Base-by-base conservation (phyloP, 805 yeast genomes). In the Candida nonsorbophila region DNA sequence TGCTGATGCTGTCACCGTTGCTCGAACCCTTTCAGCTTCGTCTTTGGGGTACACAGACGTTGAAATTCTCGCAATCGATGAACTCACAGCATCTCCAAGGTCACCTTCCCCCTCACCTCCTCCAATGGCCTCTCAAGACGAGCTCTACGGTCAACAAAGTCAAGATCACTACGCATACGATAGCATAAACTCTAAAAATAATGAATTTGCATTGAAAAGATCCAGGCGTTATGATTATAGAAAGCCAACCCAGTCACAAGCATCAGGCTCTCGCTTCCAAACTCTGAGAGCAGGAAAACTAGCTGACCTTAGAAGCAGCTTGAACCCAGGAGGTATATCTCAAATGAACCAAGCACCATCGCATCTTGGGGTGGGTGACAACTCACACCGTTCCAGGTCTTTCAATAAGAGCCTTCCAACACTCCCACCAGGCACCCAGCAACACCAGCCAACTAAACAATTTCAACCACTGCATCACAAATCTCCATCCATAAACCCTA, bases 1-100 rank as follows among this genome's bases (percentile, higher is more conserved):
- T 4, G 72, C 79, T 22, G 94, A 85, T 58, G 94, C 95, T 1
- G 79, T 81, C 4, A 77, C 94, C 0, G 62, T 85, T 32, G 95
- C 94, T 0, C 64, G 94, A 45, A 77, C 92, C 1, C 64, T 86
- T 27, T 80, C 90, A 2, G 71, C 84, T 26, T 71, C 82, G 0
- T 74, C 85, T 0, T 61, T 81, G 16, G 82, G 83, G 8, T 67
- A 67, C 39, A 69, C 77, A 8, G 69, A 65, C 30, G 63, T 67
- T 4, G 78, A 72, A 44, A 63, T 50, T 37, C 54, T 58, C 20
- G 71, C 66, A 5, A 55, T 64, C 26, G 61, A 57, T 32, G 61
- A 53, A 30, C 20, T 58, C 30, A 46, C 35, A 15, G 35, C 46
- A 15, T 50, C 53, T 29, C 51, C 51, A 34, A 30, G 35, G 11